Evolutionary conservation across 2,329 filamentous ascomycete species (phyloP), one percentile per base, ranked within the genome.

Genomic region (Aspergillus pseudoviridinutans): DNA sequence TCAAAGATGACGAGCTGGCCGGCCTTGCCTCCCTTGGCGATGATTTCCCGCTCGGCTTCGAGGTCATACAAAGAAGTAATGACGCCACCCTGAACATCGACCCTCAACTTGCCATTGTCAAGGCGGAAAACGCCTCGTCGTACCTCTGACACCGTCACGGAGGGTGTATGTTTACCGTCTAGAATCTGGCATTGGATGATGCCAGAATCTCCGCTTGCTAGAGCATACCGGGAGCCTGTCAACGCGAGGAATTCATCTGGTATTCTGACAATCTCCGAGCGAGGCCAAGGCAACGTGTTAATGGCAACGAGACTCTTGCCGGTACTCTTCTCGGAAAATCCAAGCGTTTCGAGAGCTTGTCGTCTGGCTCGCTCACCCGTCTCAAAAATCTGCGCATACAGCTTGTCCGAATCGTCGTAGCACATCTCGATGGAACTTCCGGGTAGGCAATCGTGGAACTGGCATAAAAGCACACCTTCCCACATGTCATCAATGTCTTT

Each of bases 351-450:
- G 58, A 90, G 82, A 4, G 92, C 83, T 20, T 91, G 86, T 49
- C 88, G 81, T 44, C 94, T 80, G 3, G 95, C 77, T 61, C 83
- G 85, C 62, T 89, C 78, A 5, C 90, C 93, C 1, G 85, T 91
- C 63, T 87, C 79, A 70, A 96, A 96, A 2, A 96, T 85, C 64
- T 91, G 81, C 2, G 84, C 88, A 70, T 99, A 99, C 6, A 96
- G 82, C 82, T 92, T 84, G 70, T 96, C 89, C 3, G 92, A 96
- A 71, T 99, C 94, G 72, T 96, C 91, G 68, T 97, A 97, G 74
- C 92, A 96, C 92, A 97, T 97, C 74, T 95, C 92, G 66, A 99
- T 97, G 35, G 87, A 90, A 71, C 91, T 97, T 56, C 94, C 94
- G 0, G 94, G 94, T 53, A 99, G 81, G 71, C 94, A 97, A 71